These are phyloP conservation scores for Podaxis sp. DNA, from an alignment of 768 basidiomycete species.

Conservation along the genomic window DNA sequence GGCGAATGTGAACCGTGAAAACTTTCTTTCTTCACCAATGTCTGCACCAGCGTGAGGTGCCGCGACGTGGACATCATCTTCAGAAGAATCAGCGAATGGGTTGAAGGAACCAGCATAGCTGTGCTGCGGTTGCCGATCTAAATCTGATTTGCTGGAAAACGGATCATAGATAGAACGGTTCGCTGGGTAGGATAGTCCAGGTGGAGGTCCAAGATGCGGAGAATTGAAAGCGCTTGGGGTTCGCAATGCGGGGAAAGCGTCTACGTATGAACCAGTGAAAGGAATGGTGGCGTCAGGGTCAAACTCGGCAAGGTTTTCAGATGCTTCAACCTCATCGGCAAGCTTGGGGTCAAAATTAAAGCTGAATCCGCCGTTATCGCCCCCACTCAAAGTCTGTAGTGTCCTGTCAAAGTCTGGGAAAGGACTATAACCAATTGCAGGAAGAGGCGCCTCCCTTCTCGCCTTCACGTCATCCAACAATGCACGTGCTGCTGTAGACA, in stretches of 20 bases:
- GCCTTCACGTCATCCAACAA: conserved; percentile 82
- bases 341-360: conserved; percentile 85
- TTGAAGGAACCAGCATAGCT: conserved; percentile 78
- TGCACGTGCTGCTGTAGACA: conserved; percentile 83
- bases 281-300: conserved; percentile 55
- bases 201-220: conserved; percentile 43
- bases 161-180: conserved; percentile 60
- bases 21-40: conserved; percentile 66
- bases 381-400: conserved; percentile 66
- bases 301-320: conserved; percentile 47
- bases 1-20: conserved; percentile 83
- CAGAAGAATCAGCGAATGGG: conserved; percentile 67
- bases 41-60: conserved; percentile 31
- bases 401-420: conserved; percentile 93
- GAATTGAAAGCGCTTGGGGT: conserved; percentile 22
- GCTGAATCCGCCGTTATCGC: conserved; percentile 73
- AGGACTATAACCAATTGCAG: conserved; percentile 47
- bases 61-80: conserved; percentile 38
- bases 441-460: conserved; percentile 58
- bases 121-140: conserved; percentile 35
- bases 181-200: conserved; percentile 51
- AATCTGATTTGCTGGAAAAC: not conserved
- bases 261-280: conserved; percentile 64
- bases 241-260: conserved; percentile 68
- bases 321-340: conserved; percentile 45